Evolutionary conservation across 768 basidiomycete genomes (phyloP).

Genomic region (Mycena alexandri): DNA sequence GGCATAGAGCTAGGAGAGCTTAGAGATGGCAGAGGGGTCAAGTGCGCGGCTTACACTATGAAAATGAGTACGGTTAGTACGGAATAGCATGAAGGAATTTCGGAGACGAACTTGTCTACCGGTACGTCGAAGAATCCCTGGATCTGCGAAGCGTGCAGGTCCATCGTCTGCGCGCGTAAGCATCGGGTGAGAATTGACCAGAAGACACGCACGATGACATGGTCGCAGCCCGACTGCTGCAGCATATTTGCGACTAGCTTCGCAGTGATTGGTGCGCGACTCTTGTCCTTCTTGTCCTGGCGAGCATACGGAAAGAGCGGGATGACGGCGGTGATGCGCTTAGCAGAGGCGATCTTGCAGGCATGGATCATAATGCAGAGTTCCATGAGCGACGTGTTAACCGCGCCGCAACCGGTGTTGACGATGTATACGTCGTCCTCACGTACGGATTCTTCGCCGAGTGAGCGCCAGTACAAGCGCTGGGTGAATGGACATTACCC

Average conservation of each 20-base stretch:
- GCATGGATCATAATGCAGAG: conserved; percentile 99
- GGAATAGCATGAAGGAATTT: neutral
- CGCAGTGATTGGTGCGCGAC: conserved; percentile 96
- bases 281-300: conserved; percentile 99
- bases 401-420: conserved; percentile 87
- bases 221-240: conserved; percentile 92
- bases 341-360: conserved; percentile 99
- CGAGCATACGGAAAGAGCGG: conserved; percentile 97
- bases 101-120: conserved; percentile 91
- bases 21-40: conserved; percentile 15
- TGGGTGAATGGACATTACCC: conserved; percentile 11
- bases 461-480: neutral
- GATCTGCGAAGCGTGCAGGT: conserved; percentile 98
- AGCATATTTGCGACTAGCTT: conserved; percentile 99
- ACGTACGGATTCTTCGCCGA: conserved; percentile 84
- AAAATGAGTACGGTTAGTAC: conserved; percentile 20
- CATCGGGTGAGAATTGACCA: neutral
- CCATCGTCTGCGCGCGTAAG: conserved; percentile 82
- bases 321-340: conserved; percentile 97
- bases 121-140: conserved; percentile 99
- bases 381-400: conserved; percentile 98
- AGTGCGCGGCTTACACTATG: conserved; percentile 32
- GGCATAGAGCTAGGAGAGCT: conserved; percentile 81
- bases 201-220: conserved; percentile 88
- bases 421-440: conserved; percentile 99